Evolutionary conservation across 768 basidiomycete species (phyloP).

Genomic region (Suillus bovinus): DNA sequence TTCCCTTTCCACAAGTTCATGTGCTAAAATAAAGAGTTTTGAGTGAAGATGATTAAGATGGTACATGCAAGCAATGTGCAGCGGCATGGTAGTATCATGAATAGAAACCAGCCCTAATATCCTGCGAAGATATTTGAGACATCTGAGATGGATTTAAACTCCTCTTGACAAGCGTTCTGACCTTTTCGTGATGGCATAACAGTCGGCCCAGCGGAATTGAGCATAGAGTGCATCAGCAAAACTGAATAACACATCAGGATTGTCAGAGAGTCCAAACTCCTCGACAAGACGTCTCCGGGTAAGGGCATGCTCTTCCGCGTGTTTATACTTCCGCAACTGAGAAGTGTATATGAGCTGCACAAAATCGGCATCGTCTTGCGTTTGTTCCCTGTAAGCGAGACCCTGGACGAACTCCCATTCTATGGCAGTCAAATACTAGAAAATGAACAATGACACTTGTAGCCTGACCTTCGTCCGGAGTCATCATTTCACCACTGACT

Average conservation of each 20-base stretch:
- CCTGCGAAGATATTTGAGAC: constrained; percentile 39
- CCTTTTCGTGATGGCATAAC: constrained; percentile 85
- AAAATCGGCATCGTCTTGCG: constrained; percentile 86
- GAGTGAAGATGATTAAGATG: constrained; percentile 91
- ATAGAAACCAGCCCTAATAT: constrained; percentile 84
- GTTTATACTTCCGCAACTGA: constrained; percentile 88
- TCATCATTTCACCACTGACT: constrained; percentile 93
- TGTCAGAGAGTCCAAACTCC: constrained; percentile 83
- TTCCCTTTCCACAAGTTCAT: constrained; percentile 92
- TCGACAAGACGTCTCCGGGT: constrained; percentile 79
- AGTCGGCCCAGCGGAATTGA: constrained; percentile 92
- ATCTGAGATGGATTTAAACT: not conserved
- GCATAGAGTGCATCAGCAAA: constrained; percentile 89
- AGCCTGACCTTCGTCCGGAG: constrained; percentile 88
- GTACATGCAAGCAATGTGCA: constrained; percentile 98
- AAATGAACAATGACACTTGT: not conserved
- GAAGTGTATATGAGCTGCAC: constrained; percentile 91
- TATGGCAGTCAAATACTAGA: constrained; percentile 32
- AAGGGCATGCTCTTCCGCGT: constrained; percentile 76
- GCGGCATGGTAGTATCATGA: constrained; percentile 86
- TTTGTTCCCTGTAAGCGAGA: constrained; percentile 80
- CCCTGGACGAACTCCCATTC: constrained; percentile 96
- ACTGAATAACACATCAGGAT: constrained; percentile 89
- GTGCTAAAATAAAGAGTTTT: constrained; percentile 92
- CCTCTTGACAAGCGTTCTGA: constrained; percentile 26